Percentiles rank a stretch among this genome's conserved stretches.
Conservation (phyloP, 106 monocot species). For the Allium fistulosum region DNA sequence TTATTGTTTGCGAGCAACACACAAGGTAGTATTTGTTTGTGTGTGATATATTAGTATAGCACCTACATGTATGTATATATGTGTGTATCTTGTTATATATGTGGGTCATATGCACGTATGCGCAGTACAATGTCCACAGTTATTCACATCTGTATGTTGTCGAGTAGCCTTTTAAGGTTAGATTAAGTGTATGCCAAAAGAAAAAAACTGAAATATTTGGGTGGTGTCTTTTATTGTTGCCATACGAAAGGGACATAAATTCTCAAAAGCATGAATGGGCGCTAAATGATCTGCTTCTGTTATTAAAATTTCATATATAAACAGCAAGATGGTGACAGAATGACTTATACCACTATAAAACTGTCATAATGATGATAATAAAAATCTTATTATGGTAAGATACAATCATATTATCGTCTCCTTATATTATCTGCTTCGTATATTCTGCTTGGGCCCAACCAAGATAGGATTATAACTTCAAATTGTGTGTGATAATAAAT, state of each 20-base stretch:
- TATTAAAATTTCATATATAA: background rate
- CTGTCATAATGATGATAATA: background rate
- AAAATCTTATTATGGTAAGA: background rate
- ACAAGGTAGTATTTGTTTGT: background rate
- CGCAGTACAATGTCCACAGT: background rate
- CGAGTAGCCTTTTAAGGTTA: background rate
- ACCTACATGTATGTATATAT: background rate
- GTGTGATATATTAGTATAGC: background rate
- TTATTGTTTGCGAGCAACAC: too few species aligned
- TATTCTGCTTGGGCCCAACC: background rate
- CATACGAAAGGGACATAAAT: background rate
- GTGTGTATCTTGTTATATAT: background rate
- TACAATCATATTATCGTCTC: background rate
- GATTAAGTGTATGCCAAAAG: background rate
- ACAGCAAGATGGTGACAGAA: background rate
- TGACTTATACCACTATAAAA: background rate
- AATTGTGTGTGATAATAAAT: background rate
- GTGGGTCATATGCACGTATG: background rate
- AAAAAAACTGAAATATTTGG: too few species aligned
- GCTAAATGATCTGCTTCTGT: background rate
- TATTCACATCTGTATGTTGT: background rate
- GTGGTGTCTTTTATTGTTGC: background rate
- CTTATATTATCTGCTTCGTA: background rate
- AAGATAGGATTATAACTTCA: background rate
- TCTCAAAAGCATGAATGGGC: too few species aligned